phyloP scores from a whole-genome alignment of 768 basidiomycete species.

The Strobilomyces echinocephalus region DNA sequence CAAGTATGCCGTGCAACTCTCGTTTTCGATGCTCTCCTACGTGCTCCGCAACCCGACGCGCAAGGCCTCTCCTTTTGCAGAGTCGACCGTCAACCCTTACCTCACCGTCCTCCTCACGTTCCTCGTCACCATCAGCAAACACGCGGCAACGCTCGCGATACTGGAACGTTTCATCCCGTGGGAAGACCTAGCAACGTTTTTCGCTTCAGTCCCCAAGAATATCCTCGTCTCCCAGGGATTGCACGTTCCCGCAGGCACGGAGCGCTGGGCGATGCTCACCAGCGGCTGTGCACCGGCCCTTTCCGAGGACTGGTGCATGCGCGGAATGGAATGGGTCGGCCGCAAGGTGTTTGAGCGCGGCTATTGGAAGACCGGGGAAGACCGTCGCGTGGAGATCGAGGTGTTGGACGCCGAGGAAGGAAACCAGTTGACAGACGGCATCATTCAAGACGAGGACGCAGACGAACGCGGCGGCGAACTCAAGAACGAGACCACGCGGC shows the following conservation, averaged over 20 bases:
- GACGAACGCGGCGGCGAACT: slow-evolving; percentile 31
- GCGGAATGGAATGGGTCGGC: slow-evolving; percentile 96
- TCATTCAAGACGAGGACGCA: slow-evolving; percentile 74
- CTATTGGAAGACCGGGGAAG: slow-evolving; percentile 84
- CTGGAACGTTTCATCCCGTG: slow-evolving; percentile 83
- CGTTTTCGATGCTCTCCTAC: slow-evolving; percentile 72
- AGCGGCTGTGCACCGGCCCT: slow-evolving; percentile 66
- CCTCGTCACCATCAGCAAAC: slow-evolving; percentile 69
- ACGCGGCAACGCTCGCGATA: slow-evolving; percentile 52
- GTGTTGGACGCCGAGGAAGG: slow-evolving; percentile 62
- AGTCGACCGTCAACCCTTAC: slow-evolving; percentile 74
- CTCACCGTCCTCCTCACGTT: slow-evolving; percentile 85
- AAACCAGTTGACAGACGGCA: slow-evolving; percentile 62
- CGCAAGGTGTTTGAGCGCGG: slow-evolving; percentile 88
- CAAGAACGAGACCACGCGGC: slow-evolving; percentile 40
- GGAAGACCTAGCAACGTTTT: slow-evolving; percentile 64
- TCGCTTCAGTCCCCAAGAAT: slow-evolving; percentile 54
- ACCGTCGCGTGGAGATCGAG: slow-evolving; percentile 67
- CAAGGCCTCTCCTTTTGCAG: slow-evolving; percentile 52
- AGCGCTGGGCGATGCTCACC: slow-evolving; percentile 65
- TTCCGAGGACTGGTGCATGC: slow-evolving; percentile 91
- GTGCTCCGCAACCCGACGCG: slow-evolving; percentile 62
- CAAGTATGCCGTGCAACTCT: slow-evolving; percentile 70
- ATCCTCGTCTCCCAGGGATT: slow-evolving; percentile 47
- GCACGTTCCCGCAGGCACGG: slow-evolving; percentile 31